These are phyloP conservation scores for Xylariaceae sp. DNA, from an alignment of 2,329 filamentous ascomycete species.

Conservation along the genomic window DNA sequence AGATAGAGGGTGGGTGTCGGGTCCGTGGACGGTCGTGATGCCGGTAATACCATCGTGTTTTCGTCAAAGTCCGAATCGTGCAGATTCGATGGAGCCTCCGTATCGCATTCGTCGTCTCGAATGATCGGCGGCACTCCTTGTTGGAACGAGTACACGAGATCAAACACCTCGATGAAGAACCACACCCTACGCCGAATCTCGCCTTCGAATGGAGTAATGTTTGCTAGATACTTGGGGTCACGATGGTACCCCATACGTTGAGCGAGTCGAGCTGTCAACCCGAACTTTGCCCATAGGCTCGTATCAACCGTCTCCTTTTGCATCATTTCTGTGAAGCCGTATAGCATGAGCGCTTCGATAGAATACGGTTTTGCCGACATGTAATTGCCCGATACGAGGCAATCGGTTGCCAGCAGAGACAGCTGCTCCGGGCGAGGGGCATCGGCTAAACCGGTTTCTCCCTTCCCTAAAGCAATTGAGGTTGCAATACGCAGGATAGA, in stretches of 20 bases:
- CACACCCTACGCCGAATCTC: constrained; percentile 48
- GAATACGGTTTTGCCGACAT: constrained; percentile 41
- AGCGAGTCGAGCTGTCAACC: constrained; percentile 43
- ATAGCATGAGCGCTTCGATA: constrained; percentile 46
- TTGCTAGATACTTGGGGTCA: constrained; percentile 40
- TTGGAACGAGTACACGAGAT: constrained; percentile 47
- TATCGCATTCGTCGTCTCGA: constrained; percentile 43
- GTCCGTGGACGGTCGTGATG: constrained; percentile 39
- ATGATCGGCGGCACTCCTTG: constrained; percentile 49
- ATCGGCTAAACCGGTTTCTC: constrained; percentile 26
- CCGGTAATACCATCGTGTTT: constrained; percentile 38
- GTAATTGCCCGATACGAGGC: constrained; percentile 45
- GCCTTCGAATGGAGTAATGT: constrained; percentile 43
- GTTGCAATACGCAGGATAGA: constrained; percentile 42
- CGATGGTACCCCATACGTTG: constrained; percentile 50
- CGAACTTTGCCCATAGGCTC: constrained; percentile 44
- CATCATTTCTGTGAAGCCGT: constrained; percentile 40
- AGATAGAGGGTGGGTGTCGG: constrained; percentile 41
- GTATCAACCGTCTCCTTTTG: constrained; percentile 40
- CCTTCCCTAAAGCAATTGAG: constrained; percentile 33
- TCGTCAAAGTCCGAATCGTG: constrained; percentile 50
- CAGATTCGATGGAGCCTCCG: constrained; percentile 42
- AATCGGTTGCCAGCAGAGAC: constrained; percentile 38
- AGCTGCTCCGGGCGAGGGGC: constrained; percentile 30
- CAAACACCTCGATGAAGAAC: constrained; percentile 44